Base-by-base conservation (phyloP, 305 asterid genomes). In the Petunia hybrid region DNA sequence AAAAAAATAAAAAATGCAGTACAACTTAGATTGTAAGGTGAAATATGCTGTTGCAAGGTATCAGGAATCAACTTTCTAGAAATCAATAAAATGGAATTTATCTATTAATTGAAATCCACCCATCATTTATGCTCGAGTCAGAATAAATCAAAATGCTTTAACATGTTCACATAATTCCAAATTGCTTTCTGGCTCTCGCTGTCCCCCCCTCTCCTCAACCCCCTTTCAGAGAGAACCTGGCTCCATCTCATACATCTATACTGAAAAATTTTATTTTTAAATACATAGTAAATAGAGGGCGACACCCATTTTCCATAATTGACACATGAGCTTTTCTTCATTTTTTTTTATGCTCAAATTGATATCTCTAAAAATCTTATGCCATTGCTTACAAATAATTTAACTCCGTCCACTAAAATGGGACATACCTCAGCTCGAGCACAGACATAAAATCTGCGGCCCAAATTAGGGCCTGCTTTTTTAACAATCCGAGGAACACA, bases 401-500 rank as follows among this genome's bases (percentile, higher is more conserved):
- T 41, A 65, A 48, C 39, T 71, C 45, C 7, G 70, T 75, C 76
- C 53, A 74, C 13, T 46, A 73, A 38, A 64, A 82, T 57, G 78
- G 71, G 41, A 57, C 80, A 82, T 95, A 95, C 98, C 99, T 95
- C 97, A 77, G 97, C 97, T 64, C 98, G 98, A 38, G 97, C 94
- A 83, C 99, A 95, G 55, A 90, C 96, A 82, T 90, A 95, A 89
- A 95, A 95, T 74, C 90, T 91, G 77, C 94, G 94, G 48, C 99
- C 97, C 60, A 85, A 84, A 84, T 93, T 95, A 59, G 95, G 93
- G 77, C 98, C 99, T 45, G 97, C 78, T 89, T 95, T 95, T 91
- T 94, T 95, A 81, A 95, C 99, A 22, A 92, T 85, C 68, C 99
- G 95, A 80, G 96, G 84, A 84, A 95, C 97, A 59, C 97, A 95